phyloP scores from a whole-genome alignment of 208 protist genomes.

The Acanthamoeba sp. region DNA sequence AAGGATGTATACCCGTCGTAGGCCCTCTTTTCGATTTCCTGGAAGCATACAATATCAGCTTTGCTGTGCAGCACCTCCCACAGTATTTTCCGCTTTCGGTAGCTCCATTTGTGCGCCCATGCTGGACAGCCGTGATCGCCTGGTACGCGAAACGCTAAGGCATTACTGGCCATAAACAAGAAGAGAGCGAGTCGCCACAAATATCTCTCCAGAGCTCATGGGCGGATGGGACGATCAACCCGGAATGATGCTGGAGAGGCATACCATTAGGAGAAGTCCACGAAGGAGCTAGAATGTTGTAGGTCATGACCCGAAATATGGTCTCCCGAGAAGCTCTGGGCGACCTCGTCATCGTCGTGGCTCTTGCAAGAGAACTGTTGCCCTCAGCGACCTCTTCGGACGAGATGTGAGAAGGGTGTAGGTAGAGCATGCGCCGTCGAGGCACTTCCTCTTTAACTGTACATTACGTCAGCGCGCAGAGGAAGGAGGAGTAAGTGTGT shows the following conservation, averaged over 20 bases:
- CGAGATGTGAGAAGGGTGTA: background rate
- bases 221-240: no score
- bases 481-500: no score
- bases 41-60: conserved; percentile 82
- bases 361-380: background rate
- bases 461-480: background rate
- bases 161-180: no score
- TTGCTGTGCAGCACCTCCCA: conserved; percentile 77
- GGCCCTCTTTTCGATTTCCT: conserved; percentile 78
- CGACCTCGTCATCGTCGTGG: no score
- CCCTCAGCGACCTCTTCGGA: background rate
- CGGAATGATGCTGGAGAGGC: conserved; percentile 7
- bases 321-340: background rate
- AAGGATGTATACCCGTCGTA: background rate
- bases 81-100: conserved; percentile 77
- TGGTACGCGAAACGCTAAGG: conserved; percentile 72
- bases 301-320: conserved; percentile 29
- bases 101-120: conserved; percentile 80
- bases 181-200: no score
- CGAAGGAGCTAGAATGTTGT: background rate
- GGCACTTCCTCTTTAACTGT: background rate
- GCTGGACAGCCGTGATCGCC: conserved; percentile 77
- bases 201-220: no score
- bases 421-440: background rate
- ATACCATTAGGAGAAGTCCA: background rate